Conservation (phyloP, 2,329 filamentous ascomycete genomes). For the Penicillium oxalicum region DNA sequence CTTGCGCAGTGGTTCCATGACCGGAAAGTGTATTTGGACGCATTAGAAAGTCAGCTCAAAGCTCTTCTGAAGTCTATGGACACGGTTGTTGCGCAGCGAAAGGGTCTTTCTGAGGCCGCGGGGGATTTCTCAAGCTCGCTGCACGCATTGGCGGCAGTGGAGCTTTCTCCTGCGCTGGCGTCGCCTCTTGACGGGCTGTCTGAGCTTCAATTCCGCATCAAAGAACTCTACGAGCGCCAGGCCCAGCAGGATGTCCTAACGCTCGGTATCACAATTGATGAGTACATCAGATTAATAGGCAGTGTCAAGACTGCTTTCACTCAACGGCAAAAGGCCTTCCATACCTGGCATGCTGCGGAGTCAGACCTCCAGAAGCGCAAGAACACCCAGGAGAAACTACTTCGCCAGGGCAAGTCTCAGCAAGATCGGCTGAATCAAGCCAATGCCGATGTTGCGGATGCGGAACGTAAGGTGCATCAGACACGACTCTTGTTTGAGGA, state of each 20-base stretch:
- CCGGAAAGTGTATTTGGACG: conserved; percentile 87
- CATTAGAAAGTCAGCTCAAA: conserved; percentile 84
- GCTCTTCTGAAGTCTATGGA: conserved; percentile 90
- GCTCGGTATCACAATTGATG: conserved; percentile 93
- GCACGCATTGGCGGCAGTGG: conserved; percentile 86
- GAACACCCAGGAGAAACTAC: conserved; percentile 83
- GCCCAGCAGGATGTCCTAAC: conserved; percentile 95
- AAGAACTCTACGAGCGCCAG: conserved; percentile 91
- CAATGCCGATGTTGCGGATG: conserved; percentile 87
- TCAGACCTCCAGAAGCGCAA: conserved; percentile 87
- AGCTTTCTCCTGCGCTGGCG: conserved; percentile 82
- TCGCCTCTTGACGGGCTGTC: conserved; percentile 86
- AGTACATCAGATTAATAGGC: conserved; percentile 93
- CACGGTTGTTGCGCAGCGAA: conserved; percentile 82
- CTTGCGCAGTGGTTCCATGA: conserved; percentile 84
- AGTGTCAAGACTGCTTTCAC: conserved; percentile 89
- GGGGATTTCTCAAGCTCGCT: conserved; percentile 89
- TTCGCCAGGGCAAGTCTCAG: conserved; percentile 89
- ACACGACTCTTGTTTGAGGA: conserved; percentile 88
- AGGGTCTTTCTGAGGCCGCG: conserved; percentile 87
- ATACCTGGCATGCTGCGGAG: conserved; percentile 88
- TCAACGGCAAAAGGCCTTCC: conserved; percentile 91
- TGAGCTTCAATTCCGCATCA: conserved; percentile 86
- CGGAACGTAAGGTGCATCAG: conserved; percentile 87
- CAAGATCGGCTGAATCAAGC: conserved; percentile 92